Percentiles rank a stretch among this genome's conserved stretches.
Evolutionary conservation across 257 asterid species (phyloP).

Genomic region (Dorcoceras hygrometricum): DNA sequence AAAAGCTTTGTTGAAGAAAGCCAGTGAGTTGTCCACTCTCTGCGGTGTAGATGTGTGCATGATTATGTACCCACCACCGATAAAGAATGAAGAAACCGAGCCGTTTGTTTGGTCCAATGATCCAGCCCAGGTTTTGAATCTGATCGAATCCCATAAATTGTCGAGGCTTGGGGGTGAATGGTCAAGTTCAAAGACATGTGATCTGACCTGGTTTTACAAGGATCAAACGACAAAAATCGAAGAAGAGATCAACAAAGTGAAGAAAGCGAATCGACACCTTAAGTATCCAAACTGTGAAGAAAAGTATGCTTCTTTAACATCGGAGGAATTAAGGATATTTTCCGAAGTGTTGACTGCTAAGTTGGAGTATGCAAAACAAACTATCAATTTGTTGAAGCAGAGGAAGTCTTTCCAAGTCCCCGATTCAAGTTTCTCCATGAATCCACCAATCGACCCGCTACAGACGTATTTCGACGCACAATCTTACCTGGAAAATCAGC

Average conservation of each 20-base stretch:
- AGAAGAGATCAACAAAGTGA: constrained; percentile 9
- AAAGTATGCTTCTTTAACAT: neutral
- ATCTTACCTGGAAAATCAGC: too few relatives aligned
- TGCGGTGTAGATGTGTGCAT: constrained; percentile 27
- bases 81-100: neutral
- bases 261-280: neutral
- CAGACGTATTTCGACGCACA: too few relatives aligned
- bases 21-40: constrained; percentile 23
- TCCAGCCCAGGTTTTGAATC: neutral
- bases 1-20: constrained; percentile 24
- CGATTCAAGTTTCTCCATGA: too few relatives aligned
- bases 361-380: constrained; percentile 8
- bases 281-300: constrained; percentile 15
- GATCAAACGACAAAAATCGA: neutral
- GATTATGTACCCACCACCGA: constrained; percentile 10
- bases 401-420: too few relatives aligned
- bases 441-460: too few relatives aligned
- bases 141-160: constrained; percentile 8
- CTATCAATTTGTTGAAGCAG: too few relatives aligned
- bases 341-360: neutral
- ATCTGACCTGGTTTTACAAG: neutral
- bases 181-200: neutral
- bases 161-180: neutral
- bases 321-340: constrained; percentile 10
- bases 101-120: constrained; percentile 18